These are phyloP conservation scores for Naganishia vaughanmartiniae DNA, from an alignment of 768 basidiomycete species.

Conservation along the genomic window DNA sequence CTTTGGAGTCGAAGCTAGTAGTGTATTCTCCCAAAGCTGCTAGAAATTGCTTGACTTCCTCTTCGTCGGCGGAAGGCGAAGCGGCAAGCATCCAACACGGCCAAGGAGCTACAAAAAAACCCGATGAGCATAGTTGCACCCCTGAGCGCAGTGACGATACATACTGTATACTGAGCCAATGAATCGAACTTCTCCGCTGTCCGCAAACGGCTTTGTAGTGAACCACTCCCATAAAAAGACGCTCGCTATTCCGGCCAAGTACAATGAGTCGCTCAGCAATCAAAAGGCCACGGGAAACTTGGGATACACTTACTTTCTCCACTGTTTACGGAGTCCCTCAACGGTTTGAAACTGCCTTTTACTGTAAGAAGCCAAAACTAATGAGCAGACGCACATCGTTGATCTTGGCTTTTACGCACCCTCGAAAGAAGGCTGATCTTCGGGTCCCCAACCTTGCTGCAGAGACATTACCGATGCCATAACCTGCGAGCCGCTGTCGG, in stretches of 20 bases:
- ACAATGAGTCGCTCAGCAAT: not conserved
- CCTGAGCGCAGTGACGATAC: not conserved
- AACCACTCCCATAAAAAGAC: constrained; percentile 76
- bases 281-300: too few relatives aligned
- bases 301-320: constrained; percentile 60
- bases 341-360: constrained; percentile 53
- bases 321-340: constrained; percentile 83
- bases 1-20: constrained; percentile 58
- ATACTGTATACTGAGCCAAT: constrained; percentile 60
- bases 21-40: constrained; percentile 65
- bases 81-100: constrained; percentile 94
- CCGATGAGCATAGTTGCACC: not conserved
- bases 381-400: not conserved
- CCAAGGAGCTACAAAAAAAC: constrained; percentile 73
- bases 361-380: constrained; percentile 33
- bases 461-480: constrained; percentile 95
- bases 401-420: constrained; percentile 54
- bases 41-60: constrained; percentile 63
- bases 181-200: constrained; percentile 75
- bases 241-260: constrained; percentile 51
- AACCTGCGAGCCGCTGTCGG: constrained; percentile 67
- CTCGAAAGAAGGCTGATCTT: constrained; percentile 60
- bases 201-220: constrained; percentile 74
- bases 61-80: constrained; percentile 60
- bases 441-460: constrained; percentile 71